phyloP scores from a whole-genome alignment of 768 basidiomycete species.

The Russula earlei region DNA sequence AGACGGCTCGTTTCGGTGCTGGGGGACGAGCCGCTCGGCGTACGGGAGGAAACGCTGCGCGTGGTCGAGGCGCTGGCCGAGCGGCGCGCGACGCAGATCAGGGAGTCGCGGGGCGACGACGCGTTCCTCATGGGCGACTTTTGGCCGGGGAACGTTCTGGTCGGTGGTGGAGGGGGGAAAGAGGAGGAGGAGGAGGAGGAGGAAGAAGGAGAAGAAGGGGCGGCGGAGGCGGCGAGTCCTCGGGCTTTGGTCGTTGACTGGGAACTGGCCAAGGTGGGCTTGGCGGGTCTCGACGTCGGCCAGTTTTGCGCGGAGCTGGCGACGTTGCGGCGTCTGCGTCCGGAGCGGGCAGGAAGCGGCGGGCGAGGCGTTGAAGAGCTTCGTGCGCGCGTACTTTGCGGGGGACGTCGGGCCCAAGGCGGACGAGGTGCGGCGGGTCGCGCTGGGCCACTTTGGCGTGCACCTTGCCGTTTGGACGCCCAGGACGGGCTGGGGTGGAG shows the following conservation, averaged over 20 bases:
- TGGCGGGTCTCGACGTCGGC: constrained; percentile 49
- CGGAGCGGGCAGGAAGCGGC: constrained; percentile 31
- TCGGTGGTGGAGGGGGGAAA: constrained; percentile 28
- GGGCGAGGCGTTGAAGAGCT: constrained; percentile 32
- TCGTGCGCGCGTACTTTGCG: constrained; percentile 38
- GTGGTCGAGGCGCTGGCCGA: constrained; percentile 28
- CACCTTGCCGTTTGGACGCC: constrained; percentile 47
- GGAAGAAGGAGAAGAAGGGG: not conserved
- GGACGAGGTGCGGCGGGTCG: constrained; percentile 29
- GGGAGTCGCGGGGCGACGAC: constrained; percentile 23
- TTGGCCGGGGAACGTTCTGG: constrained; percentile 61
- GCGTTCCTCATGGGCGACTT: constrained; percentile 54
- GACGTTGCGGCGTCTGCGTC: constrained; percentile 39
- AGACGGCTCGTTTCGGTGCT: constrained; percentile 20
- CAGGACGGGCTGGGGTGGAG: constrained; percentile 39
- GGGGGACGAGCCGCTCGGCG: constrained; percentile 32
- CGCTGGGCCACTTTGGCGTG: constrained; percentile 42
- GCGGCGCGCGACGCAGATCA: constrained; percentile 27
- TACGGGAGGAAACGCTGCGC: constrained; percentile 31
- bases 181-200: not conserved
- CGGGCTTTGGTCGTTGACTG: constrained; percentile 45
- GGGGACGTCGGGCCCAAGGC: constrained; percentile 15
- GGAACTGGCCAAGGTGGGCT: constrained; percentile 52
- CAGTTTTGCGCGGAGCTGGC: constrained; percentile 57
- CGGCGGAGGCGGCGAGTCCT: not conserved